phyloP scores from a whole-genome alignment of 164 flowering plant genomes.

The Stephania japonica region DNA sequence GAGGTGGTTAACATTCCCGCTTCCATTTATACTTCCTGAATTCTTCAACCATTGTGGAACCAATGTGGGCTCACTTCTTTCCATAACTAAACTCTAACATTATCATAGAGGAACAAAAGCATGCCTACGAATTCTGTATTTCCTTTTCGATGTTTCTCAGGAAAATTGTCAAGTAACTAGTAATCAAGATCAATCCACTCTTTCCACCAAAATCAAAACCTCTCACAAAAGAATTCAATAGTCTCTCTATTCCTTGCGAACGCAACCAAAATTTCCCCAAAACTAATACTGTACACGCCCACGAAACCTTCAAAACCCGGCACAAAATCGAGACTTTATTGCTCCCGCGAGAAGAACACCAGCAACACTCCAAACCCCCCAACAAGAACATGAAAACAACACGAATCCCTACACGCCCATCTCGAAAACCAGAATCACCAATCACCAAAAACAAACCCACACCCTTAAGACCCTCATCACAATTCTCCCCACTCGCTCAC shows the following conservation, averaged over 20 bases:
- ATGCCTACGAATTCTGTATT: conserved; percentile 1
- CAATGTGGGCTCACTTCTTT: conserved; percentile 83
- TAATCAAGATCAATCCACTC: conserved; percentile 3
- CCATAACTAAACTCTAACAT: conserved; percentile 63
- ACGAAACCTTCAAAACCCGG: neutral
- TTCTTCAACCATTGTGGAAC: conserved; percentile 93
- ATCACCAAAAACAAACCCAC: neutral
- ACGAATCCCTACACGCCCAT: neutral
- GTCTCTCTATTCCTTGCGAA: neutral
- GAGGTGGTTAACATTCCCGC: conserved; percentile 59
- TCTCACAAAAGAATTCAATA: neutral
- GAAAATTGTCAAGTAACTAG: conserved; percentile 7
- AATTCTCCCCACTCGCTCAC: conserved; percentile 13
- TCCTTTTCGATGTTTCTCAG: conserved; percentile 6
- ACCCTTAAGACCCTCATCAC: conserved; percentile 26
- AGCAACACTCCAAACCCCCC: neutral
- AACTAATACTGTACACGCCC: neutral
- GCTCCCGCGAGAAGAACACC: neutral
- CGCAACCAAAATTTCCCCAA: neutral
- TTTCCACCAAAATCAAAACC: conserved; percentile 10
- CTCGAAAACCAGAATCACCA: neutral
- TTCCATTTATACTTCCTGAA: conserved; percentile 52
- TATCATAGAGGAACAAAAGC: conserved; percentile 22
- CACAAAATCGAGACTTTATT: neutral
- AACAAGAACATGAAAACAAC: neutral